A percentile compares a stretch with the other conserved stretches of the same genome.
phyloP scores from a whole-genome alignment of 768 basidiomycete species.

The Mycena galericulata region DNA sequence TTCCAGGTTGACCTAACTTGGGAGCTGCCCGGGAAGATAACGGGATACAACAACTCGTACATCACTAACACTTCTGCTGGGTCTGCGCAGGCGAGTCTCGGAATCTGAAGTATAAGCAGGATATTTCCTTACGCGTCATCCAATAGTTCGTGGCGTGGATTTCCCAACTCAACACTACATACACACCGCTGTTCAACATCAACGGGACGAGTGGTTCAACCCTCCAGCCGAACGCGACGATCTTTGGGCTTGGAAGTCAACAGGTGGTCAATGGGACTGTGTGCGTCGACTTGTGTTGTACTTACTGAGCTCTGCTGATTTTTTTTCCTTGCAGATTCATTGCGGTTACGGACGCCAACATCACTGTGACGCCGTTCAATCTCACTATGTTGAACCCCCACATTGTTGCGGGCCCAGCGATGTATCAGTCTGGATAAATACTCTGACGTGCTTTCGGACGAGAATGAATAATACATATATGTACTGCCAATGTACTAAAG shows the following conservation, averaged over 20 bases:
- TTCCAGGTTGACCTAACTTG: conserved; percentile 60
- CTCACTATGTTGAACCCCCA: conserved; percentile 62
- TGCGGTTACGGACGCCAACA: conserved; percentile 59
- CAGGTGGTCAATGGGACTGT: conserved; percentile 66
- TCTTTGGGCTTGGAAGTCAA: conserved; percentile 54
- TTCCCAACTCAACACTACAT: conserved; percentile 71
- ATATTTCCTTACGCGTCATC: not conserved
- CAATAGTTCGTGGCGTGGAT: conserved; percentile 66
- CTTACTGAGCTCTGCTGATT: not conserved
- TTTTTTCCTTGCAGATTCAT: conserved; percentile 59
- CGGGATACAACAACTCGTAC: conserved; percentile 63
- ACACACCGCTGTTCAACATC: conserved; percentile 59
- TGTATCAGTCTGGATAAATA: conserved; percentile 55
- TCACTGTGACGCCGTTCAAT: conserved; percentile 71
- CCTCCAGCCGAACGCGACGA: conserved; percentile 59
- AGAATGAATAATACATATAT: not conserved
- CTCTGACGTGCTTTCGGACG: not conserved
- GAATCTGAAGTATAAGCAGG: not conserved
- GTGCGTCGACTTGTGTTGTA: conserved; percentile 37
- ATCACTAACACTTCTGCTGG: conserved; percentile 62
- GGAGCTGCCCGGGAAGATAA: conserved; percentile 66
- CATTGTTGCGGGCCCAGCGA: conserved; percentile 67
- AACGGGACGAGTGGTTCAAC: conserved; percentile 59
- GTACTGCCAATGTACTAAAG: no score
- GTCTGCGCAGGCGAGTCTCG: conserved; percentile 49